phyloP scores from a whole-genome alignment of 148 eudicot genomes.

The Bassia scoparia region DNA sequence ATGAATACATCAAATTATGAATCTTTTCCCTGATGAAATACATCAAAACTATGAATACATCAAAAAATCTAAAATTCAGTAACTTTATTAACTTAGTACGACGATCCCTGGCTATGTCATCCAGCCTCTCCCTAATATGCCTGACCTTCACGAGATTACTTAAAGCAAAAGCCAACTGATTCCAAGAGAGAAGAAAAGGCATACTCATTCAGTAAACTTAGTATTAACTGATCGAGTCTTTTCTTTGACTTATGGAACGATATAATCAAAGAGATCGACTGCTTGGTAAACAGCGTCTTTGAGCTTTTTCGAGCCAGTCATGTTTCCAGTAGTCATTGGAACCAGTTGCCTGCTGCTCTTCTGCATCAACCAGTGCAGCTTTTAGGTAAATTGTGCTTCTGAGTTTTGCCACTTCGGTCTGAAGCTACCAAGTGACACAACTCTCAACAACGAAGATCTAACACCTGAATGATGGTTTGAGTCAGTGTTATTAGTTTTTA shows the following conservation, averaged over 20 bases:
- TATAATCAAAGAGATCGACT: neutral
- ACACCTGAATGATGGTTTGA: neutral
- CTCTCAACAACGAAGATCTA: neutral
- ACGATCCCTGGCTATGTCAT: constrained; percentile 1
- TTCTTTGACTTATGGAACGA: neutral
- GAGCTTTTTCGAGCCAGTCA: no score
- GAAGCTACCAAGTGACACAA: neutral
- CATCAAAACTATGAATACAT: no score
- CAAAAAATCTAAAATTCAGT: no score
- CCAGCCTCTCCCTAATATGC: neutral
- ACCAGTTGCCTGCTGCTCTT: no score
- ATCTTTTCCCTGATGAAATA: no score
- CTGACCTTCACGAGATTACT: neutral
- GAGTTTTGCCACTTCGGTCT: neutral
- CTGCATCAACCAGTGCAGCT: neutral
- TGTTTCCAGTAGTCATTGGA: no score
- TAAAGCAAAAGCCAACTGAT: neutral
- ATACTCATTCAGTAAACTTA: no score
- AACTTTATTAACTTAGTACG: no score
- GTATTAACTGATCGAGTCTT: neutral
- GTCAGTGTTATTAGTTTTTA: no score
- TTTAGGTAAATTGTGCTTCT: neutral
- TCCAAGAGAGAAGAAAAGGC: neutral
- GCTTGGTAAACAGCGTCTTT: no score
- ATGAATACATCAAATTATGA: no score